A percentile compares a stretch with the other conserved stretches of the same genome.
Evolutionary conservation across 2,329 filamentous ascomycete species (phyloP).

Genomic region (Ceratocystis alfenasii): DNA sequence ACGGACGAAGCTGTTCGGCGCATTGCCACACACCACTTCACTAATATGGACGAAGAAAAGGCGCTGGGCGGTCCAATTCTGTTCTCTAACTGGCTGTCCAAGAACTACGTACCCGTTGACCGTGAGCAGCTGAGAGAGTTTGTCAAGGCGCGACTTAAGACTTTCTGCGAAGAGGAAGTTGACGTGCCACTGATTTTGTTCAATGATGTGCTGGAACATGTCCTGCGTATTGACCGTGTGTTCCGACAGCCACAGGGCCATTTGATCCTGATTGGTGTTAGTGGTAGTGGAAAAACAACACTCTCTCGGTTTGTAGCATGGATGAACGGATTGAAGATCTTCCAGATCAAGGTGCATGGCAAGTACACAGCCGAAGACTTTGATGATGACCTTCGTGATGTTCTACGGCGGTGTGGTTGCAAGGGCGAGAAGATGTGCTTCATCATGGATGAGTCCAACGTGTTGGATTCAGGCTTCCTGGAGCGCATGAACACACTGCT

Average conservation of each 20-base stretch:
- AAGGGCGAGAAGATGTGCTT: slow-evolving; percentile 99
- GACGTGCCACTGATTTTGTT: slow-evolving; percentile 98
- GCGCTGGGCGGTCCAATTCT: slow-evolving; percentile 87
- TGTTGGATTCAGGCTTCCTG: slow-evolving; percentile 94
- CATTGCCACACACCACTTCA: slow-evolving; percentile 85
- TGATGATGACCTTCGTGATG: slow-evolving; percentile 89
- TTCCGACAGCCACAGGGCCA: slow-evolving; percentile 98
- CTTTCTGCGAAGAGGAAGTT: slow-evolving; percentile 98
- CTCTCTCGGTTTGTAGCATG: slow-evolving; percentile 95
- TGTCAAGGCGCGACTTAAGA: slow-evolving; percentile 90
- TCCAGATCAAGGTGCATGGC: slow-evolving; percentile 99
- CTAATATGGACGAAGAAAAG: slow-evolving; percentile 81
- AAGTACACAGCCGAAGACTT: slow-evolving; percentile 98
- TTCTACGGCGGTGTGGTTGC: slow-evolving; percentile 85
- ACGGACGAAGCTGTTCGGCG: slow-evolving; percentile 77
- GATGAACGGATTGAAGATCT: slow-evolving; percentile 99
- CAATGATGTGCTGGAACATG: slow-evolving; percentile 97
- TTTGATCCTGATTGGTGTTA: slow-evolving; percentile 95
- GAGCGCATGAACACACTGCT: slow-evolving; percentile 98
- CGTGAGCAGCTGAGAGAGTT: slow-evolving; percentile 92
- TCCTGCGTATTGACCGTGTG: slow-evolving; percentile 93
- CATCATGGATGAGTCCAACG: slow-evolving; percentile 99
- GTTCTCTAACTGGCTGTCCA: slow-evolving; percentile 98
- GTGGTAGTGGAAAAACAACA: slow-evolving; percentile 96
- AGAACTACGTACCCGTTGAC: slow-evolving; percentile 95